Percentiles rank a stretch among this genome's conserved stretches.
These are phyloP conservation scores for Salix dunnii DNA, from an alignment of 345 rosid genomes.

Conservation along the genomic window DNA sequence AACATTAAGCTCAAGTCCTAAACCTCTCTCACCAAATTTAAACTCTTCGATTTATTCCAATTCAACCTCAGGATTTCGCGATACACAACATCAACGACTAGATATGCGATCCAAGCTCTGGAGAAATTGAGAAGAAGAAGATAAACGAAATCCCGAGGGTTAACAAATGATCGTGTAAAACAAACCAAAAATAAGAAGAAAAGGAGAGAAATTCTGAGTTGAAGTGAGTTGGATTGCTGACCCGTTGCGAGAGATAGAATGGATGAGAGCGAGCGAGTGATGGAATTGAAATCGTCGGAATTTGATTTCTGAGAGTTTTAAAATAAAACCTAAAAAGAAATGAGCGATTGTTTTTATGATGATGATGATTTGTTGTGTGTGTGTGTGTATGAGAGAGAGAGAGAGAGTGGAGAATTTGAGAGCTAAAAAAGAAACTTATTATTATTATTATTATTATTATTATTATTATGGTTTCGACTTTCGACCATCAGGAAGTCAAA, in stretches of 20 bases:
- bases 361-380: background rate
- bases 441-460: background rate
- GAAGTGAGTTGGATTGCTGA: background rate
- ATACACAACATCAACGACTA: background rate
- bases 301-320: background rate
- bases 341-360: background rate
- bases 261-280: background rate
- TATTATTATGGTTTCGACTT: background rate
- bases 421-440: background rate
- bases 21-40: background rate
- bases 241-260: background rate
- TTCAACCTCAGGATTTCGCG: background rate
- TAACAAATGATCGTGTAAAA: background rate
- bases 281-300: background rate
- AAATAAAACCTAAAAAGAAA: background rate
- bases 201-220: background rate
- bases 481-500: constrained; percentile 9
- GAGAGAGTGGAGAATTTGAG: background rate
- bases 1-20: background rate
- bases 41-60: background rate
- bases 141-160: background rate
- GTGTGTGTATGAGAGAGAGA: too few species aligned
- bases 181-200: background rate
- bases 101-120: constrained; percentile 18
- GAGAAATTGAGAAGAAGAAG: background rate